phyloP scores from a whole-genome alignment of 2,329 filamentous ascomycete species.

The Hysterium pulicare region DNA sequence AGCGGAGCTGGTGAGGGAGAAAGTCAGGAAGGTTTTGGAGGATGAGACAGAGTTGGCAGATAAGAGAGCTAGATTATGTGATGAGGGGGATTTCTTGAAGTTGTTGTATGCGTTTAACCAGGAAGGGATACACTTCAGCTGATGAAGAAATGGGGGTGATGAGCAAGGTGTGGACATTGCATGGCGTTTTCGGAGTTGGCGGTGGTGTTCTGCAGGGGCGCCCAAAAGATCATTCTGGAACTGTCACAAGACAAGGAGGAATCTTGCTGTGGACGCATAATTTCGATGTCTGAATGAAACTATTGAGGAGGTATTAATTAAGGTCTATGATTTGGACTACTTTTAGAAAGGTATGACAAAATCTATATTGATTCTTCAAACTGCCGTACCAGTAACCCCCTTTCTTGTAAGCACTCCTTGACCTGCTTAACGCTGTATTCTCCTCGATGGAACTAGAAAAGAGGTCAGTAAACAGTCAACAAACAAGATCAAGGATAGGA shows the following conservation, averaged over 20 bases:
- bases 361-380: constrained; percentile 62
- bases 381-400: constrained; percentile 73
- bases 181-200: too few relatives aligned
- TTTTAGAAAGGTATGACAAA: too few relatives aligned
- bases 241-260: too few relatives aligned
- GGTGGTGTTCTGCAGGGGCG: too few relatives aligned
- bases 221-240: too few relatives aligned
- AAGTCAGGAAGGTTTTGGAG: constrained; percentile 81
- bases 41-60: constrained; percentile 76
- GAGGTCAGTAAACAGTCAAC: background rate
- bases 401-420: constrained; percentile 72
- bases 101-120: constrained; percentile 82
- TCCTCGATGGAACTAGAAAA: constrained; percentile 74
- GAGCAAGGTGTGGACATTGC: too few relatives aligned
- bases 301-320: too few relatives aligned
- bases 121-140: constrained; percentile 89
- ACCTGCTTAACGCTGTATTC: constrained; percentile 95
- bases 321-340: too few relatives aligned
- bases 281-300: too few relatives aligned
- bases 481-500: background rate
- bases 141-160: too few relatives aligned
- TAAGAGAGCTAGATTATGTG: constrained; percentile 78
- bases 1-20: constrained; percentile 76
- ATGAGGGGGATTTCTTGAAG: constrained; percentile 88
- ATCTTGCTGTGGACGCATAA: too few relatives aligned